A percentile compares a stretch with the other conserved stretches of the same genome.
phyloP scores from a whole-genome alignment of 805 yeast genomes.

The Schwanniomyces vanrijiae region DNA sequence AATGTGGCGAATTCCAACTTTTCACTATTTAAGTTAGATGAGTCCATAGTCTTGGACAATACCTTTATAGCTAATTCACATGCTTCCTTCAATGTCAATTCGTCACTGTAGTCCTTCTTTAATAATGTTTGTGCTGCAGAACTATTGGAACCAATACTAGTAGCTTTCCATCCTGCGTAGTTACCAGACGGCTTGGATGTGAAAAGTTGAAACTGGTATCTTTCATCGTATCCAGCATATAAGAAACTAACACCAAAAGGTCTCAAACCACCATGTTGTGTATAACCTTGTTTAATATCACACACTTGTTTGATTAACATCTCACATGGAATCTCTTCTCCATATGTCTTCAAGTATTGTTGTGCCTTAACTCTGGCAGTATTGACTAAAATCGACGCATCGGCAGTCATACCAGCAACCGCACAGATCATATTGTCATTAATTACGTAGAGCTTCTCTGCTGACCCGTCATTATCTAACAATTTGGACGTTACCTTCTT shows the following conservation, averaged over 20 bases:
- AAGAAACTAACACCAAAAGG: conserved; percentile 97
- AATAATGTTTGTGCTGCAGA: conserved; percentile 93
- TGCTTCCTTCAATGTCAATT: conserved; percentile 70
- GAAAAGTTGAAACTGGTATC: conserved; percentile 86
- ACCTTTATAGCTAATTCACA: conserved; percentile 87
- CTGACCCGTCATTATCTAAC: conserved; percentile 88
- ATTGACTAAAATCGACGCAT: conserved; percentile 87
- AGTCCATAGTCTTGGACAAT: conserved; percentile 90
- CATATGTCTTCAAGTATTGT: conserved; percentile 77
- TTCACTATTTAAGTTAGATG: conserved; percentile 79
- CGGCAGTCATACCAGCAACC: conserved; percentile 98
- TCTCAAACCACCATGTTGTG: conserved; percentile 97
- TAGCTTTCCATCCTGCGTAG: conserved; percentile 98
- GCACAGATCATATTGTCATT: conserved; percentile 86
- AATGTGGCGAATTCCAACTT: conserved; percentile 91
- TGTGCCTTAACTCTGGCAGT: conserved; percentile 87
- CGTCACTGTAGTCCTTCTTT: conserved; percentile 93
- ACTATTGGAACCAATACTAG: conserved; percentile 93
- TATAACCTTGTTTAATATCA: conserved; percentile 95
- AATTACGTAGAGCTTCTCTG: conserved; percentile 87
- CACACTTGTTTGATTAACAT: conserved; percentile 83
- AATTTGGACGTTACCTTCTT: conserved; percentile 90
- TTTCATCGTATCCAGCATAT: conserved; percentile 92
- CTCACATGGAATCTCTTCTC: conserved; percentile 94
- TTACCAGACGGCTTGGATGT: conserved; percentile 98